Percentiles rank a stretch among this genome's conserved stretches.
Evolutionary conservation across 768 basidiomycete species (phyloP).

Genomic region (Lactifluus subvellereus): DNA sequence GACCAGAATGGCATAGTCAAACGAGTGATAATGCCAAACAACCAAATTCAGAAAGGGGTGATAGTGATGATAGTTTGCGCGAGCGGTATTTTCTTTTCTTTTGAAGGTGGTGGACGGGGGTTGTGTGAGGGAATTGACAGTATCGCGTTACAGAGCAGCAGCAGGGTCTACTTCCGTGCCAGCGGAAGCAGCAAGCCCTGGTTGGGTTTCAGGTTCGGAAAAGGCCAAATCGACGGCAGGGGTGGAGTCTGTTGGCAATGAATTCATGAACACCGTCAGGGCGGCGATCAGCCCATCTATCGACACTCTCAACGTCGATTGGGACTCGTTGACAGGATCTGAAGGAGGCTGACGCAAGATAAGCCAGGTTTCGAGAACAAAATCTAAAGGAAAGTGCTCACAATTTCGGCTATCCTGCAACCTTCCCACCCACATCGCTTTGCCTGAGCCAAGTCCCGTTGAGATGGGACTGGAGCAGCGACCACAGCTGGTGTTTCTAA

Average conservation of each 20-base stretch:
- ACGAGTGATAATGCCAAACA: constrained; percentile 1
- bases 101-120: neutral
- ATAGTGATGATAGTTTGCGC: neutral
- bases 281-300: too few relatives aligned
- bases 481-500: neutral
- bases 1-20: neutral
- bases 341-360: neutral
- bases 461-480: constrained; percentile 3
- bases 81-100: neutral
- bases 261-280: too few relatives aligned
- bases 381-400: too few relatives aligned
- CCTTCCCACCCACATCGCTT: neutral
- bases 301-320: too few relatives aligned
- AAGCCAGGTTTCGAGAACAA: neutral
- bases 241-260: too few relatives aligned
- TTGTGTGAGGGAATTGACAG: neutral
- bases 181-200: too few relatives aligned
- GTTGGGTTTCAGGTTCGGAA: too few relatives aligned
- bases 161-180: too few relatives aligned
- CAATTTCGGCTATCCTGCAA: too few relatives aligned
- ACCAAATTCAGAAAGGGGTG: neutral
- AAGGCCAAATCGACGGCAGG: too few relatives aligned
- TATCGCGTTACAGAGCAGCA: neutral
- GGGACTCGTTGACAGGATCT: too few relatives aligned
- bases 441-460: too few relatives aligned